phyloP scores from a whole-genome alignment of 2,329 filamentous ascomycete genomes.

The Bertia moriformis region DNA sequence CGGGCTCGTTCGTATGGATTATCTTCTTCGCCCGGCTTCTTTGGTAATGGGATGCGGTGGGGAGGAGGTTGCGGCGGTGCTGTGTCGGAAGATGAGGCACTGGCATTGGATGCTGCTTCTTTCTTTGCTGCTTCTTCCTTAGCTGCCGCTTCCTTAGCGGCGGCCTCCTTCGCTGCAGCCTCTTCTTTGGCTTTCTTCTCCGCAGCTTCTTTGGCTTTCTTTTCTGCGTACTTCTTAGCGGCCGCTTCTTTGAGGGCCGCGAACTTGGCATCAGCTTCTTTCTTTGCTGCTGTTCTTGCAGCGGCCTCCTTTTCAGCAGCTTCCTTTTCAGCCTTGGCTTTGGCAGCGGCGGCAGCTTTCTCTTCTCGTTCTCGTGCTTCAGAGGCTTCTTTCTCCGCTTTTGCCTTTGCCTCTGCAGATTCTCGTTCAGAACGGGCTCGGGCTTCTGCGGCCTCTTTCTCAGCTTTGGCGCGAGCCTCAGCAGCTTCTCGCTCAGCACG shows the following conservation, averaged over 20 bases:
- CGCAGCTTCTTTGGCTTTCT: conserved; percentile 16
- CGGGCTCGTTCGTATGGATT: conserved; percentile 62
- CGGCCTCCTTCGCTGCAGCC: conserved; percentile 12
- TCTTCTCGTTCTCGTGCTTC: conserved; percentile 20
- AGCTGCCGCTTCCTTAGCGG: conserved; percentile 11
- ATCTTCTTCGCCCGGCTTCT: conserved; percentile 41
- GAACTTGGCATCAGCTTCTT: conserved; percentile 10
- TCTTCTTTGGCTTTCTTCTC: conserved; percentile 16
- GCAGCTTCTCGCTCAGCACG: conserved; percentile 6
- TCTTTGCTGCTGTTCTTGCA: conserved; percentile 8
- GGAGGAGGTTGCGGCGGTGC: conserved; percentile 16
- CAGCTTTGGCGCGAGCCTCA: conserved; percentile 4
- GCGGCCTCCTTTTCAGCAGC: background rate
- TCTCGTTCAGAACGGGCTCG: background rate
- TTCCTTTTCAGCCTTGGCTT: background rate
- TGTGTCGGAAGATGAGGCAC: too few relatives aligned
- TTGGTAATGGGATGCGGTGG: conserved; percentile 27
- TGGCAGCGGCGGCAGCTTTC: conserved; percentile 10
- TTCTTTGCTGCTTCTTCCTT: conserved; percentile 8
- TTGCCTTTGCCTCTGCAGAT: conserved; percentile 15
- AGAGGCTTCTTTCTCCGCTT: conserved; percentile 31
- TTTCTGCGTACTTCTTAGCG: conserved; percentile 12
- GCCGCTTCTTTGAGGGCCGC: conserved; percentile 11
- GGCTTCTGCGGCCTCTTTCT: conserved; percentile 5
- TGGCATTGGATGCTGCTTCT: conserved; percentile 10